Base-by-base conservation (phyloP, 148 eudicot genomes). In the Cornus controversa region DNA sequence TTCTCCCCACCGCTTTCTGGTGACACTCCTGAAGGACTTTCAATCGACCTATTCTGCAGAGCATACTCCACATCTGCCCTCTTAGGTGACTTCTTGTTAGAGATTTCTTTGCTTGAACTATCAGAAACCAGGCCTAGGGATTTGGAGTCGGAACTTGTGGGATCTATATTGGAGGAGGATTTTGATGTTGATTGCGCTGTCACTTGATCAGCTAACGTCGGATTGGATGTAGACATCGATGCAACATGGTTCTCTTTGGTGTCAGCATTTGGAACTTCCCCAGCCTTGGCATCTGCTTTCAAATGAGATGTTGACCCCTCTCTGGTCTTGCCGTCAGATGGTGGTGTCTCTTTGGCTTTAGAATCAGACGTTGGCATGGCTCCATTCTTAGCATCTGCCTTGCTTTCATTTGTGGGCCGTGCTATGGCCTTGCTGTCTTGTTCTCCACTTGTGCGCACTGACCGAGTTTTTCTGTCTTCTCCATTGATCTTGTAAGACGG, bases 401-500 rank as follows among this genome's bases (percentile, higher is more conserved):
- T 86, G 60, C 66, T 70, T 25, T 87, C 87, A 9, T 82, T 60
- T 50, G 81, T 37, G 74, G 86, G 54, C 78, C 74, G 81, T 34
- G 37, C 85, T 27, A 78, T 22, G 10, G 79, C 71, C 72, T 72
- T 83, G 70, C 74, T 80, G 72, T 86, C 93, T 78, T 90, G 85
- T 54, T 86, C 96, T 74, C 72, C 89, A 71, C 58, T 83, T 67
- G 75, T 37, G 69, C 81, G 90, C 8, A 65, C 76, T 53, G 90
- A 34, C 37, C 90, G 91, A 79, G 86, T 29, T 84, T 82, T 23
- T 82, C 79, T 91, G 23, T 93, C 94, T 78, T 95, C 98, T 72
- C 97, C 96, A 71, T 93, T 91, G 74, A 87, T 73, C 83, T 95
- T 95, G 84, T 86, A 85, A 11, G 91, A 66, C 23, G 98, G 94